Evolutionary conservation across 2,329 filamentous ascomycete species (phyloP).

Genomic region (Elsinoe ampelina): DNA sequence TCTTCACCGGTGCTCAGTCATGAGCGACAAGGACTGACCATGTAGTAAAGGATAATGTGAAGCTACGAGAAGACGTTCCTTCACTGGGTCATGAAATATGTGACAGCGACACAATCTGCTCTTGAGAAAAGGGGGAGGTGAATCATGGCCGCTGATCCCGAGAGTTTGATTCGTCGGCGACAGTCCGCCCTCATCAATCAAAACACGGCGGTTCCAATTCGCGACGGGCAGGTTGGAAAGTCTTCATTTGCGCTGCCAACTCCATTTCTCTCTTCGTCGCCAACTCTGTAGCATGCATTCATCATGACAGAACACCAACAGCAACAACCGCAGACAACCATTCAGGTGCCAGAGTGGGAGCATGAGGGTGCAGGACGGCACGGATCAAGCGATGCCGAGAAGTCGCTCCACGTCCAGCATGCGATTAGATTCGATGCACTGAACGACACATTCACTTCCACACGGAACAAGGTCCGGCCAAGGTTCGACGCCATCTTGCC

Average conservation of each 20-base stretch:
- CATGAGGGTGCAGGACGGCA: slow-evolving; percentile 11
- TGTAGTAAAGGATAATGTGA: no score
- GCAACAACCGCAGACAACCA: not conserved
- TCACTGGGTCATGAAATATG: no score
- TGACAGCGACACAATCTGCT: not conserved
- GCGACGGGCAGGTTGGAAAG: not conserved
- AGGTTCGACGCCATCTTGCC: slow-evolving; percentile 30
- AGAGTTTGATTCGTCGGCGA: no score
- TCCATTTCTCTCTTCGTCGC: not conserved
- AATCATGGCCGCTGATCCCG: no score
- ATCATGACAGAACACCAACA: not conserved
- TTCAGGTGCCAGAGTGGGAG: slow-evolving; percentile 24
- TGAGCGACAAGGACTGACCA: no score
- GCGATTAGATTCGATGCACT: not conserved
- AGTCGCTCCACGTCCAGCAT: slow-evolving; percentile 3
- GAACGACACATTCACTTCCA: not conserved
- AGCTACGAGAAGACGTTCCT: no score
- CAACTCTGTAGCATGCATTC: not conserved
- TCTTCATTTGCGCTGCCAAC: not conserved
- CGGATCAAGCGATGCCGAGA: slow-evolving; percentile 11
- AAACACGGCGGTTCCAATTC: not conserved
- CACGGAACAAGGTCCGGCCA: slow-evolving; percentile 11
- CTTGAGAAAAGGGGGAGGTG: not conserved
- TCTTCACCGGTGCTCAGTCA: not conserved
- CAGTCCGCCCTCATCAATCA: not conserved